Evolutionary conservation across 148 eudicot genomes (phyloP).

Genomic region (Agrostemma githago): DNA sequence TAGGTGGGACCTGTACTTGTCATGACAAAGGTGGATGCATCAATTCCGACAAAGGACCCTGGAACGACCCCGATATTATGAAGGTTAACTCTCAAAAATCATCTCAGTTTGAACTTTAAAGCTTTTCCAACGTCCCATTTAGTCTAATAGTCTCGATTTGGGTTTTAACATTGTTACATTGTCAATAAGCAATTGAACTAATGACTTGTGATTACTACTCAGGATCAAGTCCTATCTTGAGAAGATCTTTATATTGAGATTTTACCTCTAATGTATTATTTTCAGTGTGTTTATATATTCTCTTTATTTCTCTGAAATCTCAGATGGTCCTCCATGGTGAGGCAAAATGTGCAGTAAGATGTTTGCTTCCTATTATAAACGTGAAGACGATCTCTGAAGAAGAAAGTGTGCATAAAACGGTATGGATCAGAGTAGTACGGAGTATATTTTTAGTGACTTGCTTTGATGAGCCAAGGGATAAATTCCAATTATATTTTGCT

Average conservation of each 20-base stretch:
- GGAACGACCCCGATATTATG: constrained; percentile 79
- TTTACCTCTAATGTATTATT: neutral
- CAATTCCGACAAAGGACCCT: constrained; percentile 89
- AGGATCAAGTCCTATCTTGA: neutral
- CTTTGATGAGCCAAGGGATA: neutral
- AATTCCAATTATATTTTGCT: neutral
- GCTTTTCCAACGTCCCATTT: neutral
- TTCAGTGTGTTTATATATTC: neutral
- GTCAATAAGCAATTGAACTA: neutral
- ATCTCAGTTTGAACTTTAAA: too few species aligned
- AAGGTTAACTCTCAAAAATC: constrained; percentile 38
- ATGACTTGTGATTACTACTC: neutral
- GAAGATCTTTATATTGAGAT: neutral
- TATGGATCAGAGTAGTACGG: too few species aligned
- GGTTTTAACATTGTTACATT: neutral
- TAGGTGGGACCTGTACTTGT: constrained; percentile 85
- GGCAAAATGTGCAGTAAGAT: constrained; percentile 56
- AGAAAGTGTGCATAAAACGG: constrained; percentile 35
- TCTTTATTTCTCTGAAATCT: neutral
- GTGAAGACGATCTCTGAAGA: constrained; percentile 64
- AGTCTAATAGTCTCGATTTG: neutral
- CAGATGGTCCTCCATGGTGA: constrained; percentile 91
- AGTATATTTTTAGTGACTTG: neutral
- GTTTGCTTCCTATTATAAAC: constrained; percentile 38
- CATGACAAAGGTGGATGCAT: constrained; percentile 77